These are phyloP conservation scores for Loxodes magnus DNA, from an alignment of 73 alveolate genomes.

Conservation along the genomic window DNA sequence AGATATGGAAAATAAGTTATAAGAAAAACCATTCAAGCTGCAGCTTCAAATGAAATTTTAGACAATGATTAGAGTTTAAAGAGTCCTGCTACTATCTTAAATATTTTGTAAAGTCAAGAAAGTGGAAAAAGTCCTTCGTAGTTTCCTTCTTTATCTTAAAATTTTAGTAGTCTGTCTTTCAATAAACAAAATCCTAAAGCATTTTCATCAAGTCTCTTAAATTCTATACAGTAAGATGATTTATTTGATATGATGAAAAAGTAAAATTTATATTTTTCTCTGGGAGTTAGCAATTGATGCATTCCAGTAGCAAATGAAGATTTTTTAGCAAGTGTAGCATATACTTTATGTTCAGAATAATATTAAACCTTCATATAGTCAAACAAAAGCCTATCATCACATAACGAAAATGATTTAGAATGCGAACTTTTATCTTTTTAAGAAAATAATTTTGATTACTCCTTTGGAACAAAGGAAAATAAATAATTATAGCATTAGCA, in stretches of 20 bases:
- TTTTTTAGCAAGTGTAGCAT: not conserved
- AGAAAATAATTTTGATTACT: not conserved
- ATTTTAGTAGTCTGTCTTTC: not conserved
- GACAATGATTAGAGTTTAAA: not conserved
- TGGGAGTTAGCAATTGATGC: conserved; percentile 6
- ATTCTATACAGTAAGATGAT: too few relatives aligned
- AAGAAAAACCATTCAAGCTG: not conserved
- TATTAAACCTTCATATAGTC: not conserved
- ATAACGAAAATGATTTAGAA: not conserved
- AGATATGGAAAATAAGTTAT: not conserved
- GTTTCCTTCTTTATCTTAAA: not conserved
- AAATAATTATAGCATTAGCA: conserved; percentile 14
- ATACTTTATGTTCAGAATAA: not conserved
- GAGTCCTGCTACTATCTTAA: not conserved
- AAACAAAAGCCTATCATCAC: not conserved
- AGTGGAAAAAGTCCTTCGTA: not conserved
- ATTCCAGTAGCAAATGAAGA: not conserved
- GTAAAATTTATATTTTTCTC: too few relatives aligned
- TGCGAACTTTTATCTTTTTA: not conserved
- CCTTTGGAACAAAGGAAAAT: not conserved
- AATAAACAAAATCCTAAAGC: too few relatives aligned
- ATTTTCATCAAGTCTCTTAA: too few relatives aligned
- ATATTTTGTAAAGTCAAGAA: not conserved
- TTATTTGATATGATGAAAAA: too few relatives aligned
- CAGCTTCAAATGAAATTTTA: not conserved